Percentiles rank a stretch among this genome's conserved stretches.
Conservation (phyloP, 108 stramenopile species). For the Skeletonema costatum region DNA sequence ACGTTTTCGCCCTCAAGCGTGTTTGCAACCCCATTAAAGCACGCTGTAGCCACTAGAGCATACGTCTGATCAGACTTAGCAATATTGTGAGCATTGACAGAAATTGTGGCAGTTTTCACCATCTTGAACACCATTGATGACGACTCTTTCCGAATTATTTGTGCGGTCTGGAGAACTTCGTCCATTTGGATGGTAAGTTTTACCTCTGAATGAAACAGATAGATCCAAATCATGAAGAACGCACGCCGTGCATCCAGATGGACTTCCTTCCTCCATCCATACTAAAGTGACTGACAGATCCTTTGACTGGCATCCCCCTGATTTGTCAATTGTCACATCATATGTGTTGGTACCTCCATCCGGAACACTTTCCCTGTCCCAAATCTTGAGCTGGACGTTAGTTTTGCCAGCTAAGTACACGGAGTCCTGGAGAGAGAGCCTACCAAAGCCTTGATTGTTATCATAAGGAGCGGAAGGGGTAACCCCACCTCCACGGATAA, state of each 20-base stretch:
- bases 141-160: constrained; percentile 55
- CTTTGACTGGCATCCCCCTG: constrained; percentile 11
- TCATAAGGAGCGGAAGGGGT: constrained; percentile 36
- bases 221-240: constrained; percentile 38
- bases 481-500: neutral
- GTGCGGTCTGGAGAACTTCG: constrained; percentile 31
- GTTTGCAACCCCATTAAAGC: constrained; percentile 41
- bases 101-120: constrained; percentile 27
- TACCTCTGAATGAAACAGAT: constrained; percentile 13
- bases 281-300: constrained; percentile 28
- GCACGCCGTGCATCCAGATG: constrained; percentile 21
- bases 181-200: constrained; percentile 59
- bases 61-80: constrained; percentile 15
- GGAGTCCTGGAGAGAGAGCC: constrained; percentile 22
- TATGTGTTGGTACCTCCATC: constrained; percentile 21
- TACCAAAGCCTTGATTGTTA: constrained; percentile 44
- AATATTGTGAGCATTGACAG: constrained; percentile 36
- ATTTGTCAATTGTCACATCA: constrained; percentile 22
- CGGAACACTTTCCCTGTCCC: constrained; percentile 17
- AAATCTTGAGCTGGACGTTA: constrained; percentile 23
- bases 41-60: constrained; percentile 35
- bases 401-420: constrained; percentile 28
- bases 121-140: constrained; percentile 24
- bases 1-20: constrained; percentile 16
- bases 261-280: constrained; percentile 22